A percentile compares a stretch with the other conserved stretches of the same genome.
These are phyloP conservation scores for Sungouiella thailandica DNA, from an alignment of 805 yeast species.

Conservation along the genomic window DNA sequence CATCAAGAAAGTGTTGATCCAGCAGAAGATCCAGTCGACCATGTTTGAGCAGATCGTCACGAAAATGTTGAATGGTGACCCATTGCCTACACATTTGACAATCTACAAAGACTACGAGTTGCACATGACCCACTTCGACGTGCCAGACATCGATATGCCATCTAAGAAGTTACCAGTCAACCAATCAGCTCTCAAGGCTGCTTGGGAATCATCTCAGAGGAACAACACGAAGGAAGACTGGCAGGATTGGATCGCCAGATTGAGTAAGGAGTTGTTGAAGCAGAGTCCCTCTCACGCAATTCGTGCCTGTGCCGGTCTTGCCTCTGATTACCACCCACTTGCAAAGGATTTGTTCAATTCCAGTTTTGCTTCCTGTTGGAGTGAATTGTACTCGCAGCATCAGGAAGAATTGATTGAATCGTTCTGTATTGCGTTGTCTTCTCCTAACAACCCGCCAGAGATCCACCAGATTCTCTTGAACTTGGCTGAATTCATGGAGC, in stretches of 20 bases:
- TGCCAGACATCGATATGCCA: slow-evolving; percentile 60
- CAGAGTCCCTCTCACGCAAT: slow-evolving; percentile 94
- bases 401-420: slow-evolving; percentile 87
- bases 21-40: slow-evolving; percentile 61
- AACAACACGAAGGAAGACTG: slow-evolving; percentile 86
- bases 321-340: slow-evolving; percentile 79
- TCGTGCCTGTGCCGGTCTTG: slow-evolving; percentile 86
- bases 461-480: slow-evolving; percentile 86
- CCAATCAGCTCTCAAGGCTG: slow-evolving; percentile 60
- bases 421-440: slow-evolving; percentile 79
- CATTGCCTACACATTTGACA: slow-evolving; percentile 71
- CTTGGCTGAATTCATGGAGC: slow-evolving; percentile 95
- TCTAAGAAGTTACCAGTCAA: slow-evolving; percentile 70
- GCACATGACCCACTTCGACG: slow-evolving; percentile 39
- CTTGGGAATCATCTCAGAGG: slow-evolving; percentile 90
- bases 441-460: slow-evolving; percentile 93
- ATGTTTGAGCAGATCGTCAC: slow-evolving; percentile 78
- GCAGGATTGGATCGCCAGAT: slow-evolving; percentile 93
- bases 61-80: slow-evolving; percentile 76
- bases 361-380: slow-evolving; percentile 95
- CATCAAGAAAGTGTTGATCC: slow-evolving; percentile 60
- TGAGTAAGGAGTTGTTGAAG: slow-evolving; percentile 78
- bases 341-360: slow-evolving; percentile 91
- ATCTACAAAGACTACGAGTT: slow-evolving; percentile 58
- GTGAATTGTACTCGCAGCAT: slow-evolving; percentile 79